Evolutionary conservation across 441 rosid genomes (phyloP).

Genomic region (Sinapis alba): DNA sequence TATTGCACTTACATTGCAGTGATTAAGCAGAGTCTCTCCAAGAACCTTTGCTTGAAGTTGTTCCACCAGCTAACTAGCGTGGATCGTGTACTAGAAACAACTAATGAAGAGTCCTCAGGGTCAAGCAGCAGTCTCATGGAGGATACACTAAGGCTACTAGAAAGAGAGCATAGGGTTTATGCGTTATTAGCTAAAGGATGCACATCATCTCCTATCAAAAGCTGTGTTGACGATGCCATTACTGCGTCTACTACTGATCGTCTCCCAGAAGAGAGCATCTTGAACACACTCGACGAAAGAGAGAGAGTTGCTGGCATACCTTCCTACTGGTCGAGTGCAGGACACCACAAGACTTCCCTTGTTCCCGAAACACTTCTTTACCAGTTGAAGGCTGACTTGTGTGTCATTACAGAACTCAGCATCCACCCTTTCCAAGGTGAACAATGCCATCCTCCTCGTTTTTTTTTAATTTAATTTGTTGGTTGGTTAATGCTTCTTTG

Average conservation of each 20-base stretch:
- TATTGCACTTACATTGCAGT: conserved; percentile 60
- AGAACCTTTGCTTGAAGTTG: conserved; percentile 69
- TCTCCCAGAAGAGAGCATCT: conserved; percentile 74
- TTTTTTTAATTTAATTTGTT: too few species aligned
- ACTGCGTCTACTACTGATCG: conserved; percentile 93
- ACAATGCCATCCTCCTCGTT: background rate
- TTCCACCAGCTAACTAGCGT: conserved; percentile 58
- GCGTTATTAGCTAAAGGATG: conserved; percentile 60
- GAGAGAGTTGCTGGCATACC: conserved; percentile 48
- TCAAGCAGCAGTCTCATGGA: conserved; percentile 43
- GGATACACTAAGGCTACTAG: conserved; percentile 47
- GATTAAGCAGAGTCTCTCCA: conserved; percentile 58
- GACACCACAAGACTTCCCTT: conserved; percentile 58
- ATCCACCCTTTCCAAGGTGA: conserved; percentile 86
- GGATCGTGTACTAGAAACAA: conserved; percentile 51
- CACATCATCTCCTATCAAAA: conserved; percentile 43
- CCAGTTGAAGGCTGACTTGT: conserved; percentile 63
- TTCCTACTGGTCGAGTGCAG: conserved; percentile 94
- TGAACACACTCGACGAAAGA: conserved; percentile 64
- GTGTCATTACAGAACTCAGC: conserved; percentile 70
- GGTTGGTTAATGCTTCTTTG: background rate
- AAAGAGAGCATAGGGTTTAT: conserved; percentile 72
- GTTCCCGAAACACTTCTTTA: conserved; percentile 88
- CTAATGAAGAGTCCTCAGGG: conserved; percentile 43
- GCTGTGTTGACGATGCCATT: conserved; percentile 62